Base-by-base conservation (phyloP, 306 rosid genomes). In the Neltuma alba region DNA sequence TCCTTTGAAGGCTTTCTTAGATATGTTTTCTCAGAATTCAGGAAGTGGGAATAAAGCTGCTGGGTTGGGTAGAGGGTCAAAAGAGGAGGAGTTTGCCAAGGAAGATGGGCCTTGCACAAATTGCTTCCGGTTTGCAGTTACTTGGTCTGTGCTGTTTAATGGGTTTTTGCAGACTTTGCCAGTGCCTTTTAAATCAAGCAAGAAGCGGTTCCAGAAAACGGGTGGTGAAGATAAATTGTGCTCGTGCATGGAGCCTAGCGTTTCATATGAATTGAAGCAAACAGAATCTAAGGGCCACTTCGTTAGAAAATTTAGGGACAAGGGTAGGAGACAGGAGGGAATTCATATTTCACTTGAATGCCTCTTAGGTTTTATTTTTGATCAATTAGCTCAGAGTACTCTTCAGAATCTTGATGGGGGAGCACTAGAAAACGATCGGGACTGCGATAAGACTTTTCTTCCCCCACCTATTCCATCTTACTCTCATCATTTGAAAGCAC, bases 91-190 rank as follows among this genome's bases (percentile, higher is more conserved):
- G 72, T 73, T 42, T 37, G 85, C 63, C 54, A 88, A 89, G 82
- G 94, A 88, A 66, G 86, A 90, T 40, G 96, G 79, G 7, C 83
- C 96, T 72, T 91, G 93, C 79, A 80, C 80, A 67, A 90, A 96
- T 82, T 96, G 98, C 85, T 81, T 93, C 89, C 86, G 87, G 63
- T 96, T 89, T 93, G 91, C 94, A 3, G 89, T 89, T 58, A 77
- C 89, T 73, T 93, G 96, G 98, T 90, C 97, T 48, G 78, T 93
- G 85, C 58, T 93, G 74, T 87, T 92, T 80, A 90, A 81, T 78
- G 89, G 87, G 38, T 88, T 91, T 47, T 83, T 93, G 69, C 99
- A 90, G 90, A 88, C 94, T 67, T 73, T 96, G 88, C 97, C 98
- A 2, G 83, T 84, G 72, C 96, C 97, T 10, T 96, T 91, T 81